These are phyloP conservation scores for Hirsutella minnesotensis DNA, from an alignment of 2,329 filamentous ascomycete species.

Conservation along the genomic window DNA sequence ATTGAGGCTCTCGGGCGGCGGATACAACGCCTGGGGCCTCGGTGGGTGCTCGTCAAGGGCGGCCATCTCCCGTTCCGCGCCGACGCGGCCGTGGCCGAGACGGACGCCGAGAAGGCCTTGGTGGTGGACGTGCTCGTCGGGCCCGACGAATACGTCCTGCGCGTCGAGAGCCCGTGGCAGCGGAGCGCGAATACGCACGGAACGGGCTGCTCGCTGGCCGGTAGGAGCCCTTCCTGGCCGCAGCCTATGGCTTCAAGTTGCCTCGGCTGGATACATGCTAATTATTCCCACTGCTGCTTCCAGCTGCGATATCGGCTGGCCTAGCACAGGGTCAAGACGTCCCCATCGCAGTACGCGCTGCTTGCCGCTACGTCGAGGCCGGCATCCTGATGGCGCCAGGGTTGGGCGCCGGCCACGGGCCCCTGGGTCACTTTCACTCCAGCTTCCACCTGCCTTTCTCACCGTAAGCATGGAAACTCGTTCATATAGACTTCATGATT, in stretches of 20 bases:
- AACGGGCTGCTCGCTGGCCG: constrained; percentile 88
- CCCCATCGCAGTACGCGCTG: constrained; percentile 49
- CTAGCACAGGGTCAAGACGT: constrained; percentile 48
- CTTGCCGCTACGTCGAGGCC: constrained; percentile 59
- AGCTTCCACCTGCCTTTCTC: constrained; percentile 55
- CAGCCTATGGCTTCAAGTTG: no score
- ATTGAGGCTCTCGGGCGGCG: constrained; percentile 56
- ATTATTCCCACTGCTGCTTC: background rate
- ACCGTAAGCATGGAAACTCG: constrained; percentile 31
- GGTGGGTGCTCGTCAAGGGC: constrained; percentile 79
- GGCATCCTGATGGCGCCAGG: constrained; percentile 54
- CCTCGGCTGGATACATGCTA: background rate
- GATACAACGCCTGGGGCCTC: constrained; percentile 58
- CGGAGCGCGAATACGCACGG: constrained; percentile 78
- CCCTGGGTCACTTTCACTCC: constrained; percentile 71
- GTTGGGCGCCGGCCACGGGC: constrained; percentile 56
- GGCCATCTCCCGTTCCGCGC: constrained; percentile 72
- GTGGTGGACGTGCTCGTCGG: constrained; percentile 73
- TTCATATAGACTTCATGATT: background rate
- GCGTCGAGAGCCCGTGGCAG: constrained; percentile 61
- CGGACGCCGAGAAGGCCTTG: constrained; percentile 45
- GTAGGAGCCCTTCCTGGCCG: constrained; percentile 32
- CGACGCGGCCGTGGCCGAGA: constrained; percentile 45
- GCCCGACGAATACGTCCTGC: constrained; percentile 35
- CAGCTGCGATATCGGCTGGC: constrained; percentile 65